Conservation (phyloP, 257 asterid genomes). For the Solanum tacnaense region DNA sequence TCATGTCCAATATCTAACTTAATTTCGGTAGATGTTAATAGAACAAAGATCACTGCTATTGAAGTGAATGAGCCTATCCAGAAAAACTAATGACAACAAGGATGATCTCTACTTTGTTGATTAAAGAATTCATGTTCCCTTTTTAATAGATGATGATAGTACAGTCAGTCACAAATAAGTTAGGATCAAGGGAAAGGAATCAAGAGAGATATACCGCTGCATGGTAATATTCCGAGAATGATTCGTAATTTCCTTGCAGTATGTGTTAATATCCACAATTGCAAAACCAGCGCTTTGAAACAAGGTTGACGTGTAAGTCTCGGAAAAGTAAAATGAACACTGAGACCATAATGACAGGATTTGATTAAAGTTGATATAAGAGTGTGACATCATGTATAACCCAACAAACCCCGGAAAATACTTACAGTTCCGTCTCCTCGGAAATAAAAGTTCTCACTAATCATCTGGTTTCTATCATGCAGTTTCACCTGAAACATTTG, state of each 20-base stretch:
- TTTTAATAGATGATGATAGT: not conserved
- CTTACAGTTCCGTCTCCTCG: slow-evolving; percentile 88
- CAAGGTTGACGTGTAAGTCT: slow-evolving; percentile 45
- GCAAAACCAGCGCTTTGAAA: slow-evolving; percentile 48
- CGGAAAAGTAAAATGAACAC: slow-evolving; percentile 72
- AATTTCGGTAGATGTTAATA: not conserved
- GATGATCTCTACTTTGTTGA: not conserved
- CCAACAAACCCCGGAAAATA: not conserved
- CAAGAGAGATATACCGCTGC: slow-evolving; percentile 38
- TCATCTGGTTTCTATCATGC: slow-evolving; percentile 59
- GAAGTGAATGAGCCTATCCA: not conserved
- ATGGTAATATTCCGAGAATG: slow-evolving; percentile 43
- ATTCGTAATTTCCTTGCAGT: slow-evolving; percentile 48
- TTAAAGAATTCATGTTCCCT: not conserved
- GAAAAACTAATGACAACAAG: not conserved
- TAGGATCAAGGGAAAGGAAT: not conserved
- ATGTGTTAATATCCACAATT: slow-evolving; percentile 34
- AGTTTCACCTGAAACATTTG: slow-evolving; percentile 51
- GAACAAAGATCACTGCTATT: not conserved
- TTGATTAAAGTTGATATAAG: not conserved
- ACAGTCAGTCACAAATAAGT: not conserved
- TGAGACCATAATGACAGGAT: slow-evolving; percentile 5
- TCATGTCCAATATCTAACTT: not conserved
- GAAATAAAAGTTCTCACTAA: slow-evolving; percentile 54
- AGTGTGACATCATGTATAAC: not conserved